These are phyloP conservation scores for Penicillium verrucosum DNA, from an alignment of 2,329 filamentous ascomycete genomes.

Conservation along the genomic window DNA sequence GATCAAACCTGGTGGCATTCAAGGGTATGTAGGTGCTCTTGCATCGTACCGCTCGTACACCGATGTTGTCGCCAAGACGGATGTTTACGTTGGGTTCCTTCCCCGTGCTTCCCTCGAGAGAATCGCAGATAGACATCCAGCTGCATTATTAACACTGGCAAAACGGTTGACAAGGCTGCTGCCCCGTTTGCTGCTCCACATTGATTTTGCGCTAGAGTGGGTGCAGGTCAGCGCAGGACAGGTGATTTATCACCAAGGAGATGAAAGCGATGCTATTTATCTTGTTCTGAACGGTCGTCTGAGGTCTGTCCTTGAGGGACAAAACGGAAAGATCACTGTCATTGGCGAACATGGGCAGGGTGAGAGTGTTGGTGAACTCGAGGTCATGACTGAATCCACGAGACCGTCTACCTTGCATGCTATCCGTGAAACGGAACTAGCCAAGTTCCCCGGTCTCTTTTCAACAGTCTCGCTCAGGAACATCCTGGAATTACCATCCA, in stretches of 20 bases:
- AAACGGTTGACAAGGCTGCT: constrained; percentile 88
- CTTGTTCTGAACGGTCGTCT: constrained; percentile 93
- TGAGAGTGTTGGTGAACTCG: constrained; percentile 93
- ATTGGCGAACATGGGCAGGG: constrained; percentile 93
- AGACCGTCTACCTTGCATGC: constrained; percentile 91
- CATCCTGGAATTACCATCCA: constrained; percentile 98
- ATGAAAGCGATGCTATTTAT: constrained; percentile 97
- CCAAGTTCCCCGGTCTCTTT: constrained; percentile 91
- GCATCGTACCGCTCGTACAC: constrained; percentile 96
- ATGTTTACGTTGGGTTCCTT: constrained; percentile 95
- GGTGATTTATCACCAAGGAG: constrained; percentile 86
- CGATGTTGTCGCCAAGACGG: constrained; percentile 94
- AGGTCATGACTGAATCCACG: constrained; percentile 90
- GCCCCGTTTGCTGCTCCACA: constrained; percentile 86
- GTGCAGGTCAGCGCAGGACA: constrained; percentile 94
- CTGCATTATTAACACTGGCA: constrained; percentile 90
- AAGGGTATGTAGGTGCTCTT: constrained; percentile 90
- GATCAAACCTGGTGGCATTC: constrained; percentile 90
- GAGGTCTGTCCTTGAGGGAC: constrained; percentile 75
- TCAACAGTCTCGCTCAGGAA: constrained; percentile 95
- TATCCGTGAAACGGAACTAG: constrained; percentile 92
- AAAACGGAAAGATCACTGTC: constrained; percentile 77
- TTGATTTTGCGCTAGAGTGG: constrained; percentile 98
- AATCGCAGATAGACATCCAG: constrained; percentile 88
- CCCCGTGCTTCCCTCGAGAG: constrained; percentile 81